phyloP scores from a whole-genome alignment of 345 rosid species.

The Bruguiera sexangula region DNA sequence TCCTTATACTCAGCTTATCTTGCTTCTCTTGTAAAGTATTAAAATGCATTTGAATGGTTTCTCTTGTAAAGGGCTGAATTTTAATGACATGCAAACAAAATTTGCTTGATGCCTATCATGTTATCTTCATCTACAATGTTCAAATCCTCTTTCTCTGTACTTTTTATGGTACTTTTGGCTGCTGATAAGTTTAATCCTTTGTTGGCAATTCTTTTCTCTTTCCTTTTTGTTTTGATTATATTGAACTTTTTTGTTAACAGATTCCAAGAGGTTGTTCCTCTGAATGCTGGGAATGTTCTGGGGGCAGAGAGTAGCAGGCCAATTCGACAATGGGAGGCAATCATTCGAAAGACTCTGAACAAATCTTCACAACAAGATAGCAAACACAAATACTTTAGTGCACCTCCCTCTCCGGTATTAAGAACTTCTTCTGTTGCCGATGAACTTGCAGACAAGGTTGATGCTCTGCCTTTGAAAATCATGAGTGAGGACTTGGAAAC shows the following conservation, averaged over 20 bases:
- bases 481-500: constrained; percentile 32
- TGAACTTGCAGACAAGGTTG: constrained; percentile 52
- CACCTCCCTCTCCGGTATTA: constrained; percentile 85
- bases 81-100: too few species aligned
- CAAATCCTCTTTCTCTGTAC: too few species aligned
- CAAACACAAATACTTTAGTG: constrained; percentile 66
- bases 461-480: constrained; percentile 42
- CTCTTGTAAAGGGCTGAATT: neutral
- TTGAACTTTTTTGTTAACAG: constrained; percentile 30
- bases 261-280: constrained; percentile 94
- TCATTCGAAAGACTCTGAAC: constrained; percentile 86
- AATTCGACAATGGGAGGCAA: constrained; percentile 85
- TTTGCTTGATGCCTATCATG: too few species aligned
- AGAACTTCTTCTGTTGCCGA: constrained; percentile 72
- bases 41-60: neutral
- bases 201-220: neutral
- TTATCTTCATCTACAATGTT: neutral
- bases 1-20: too few species aligned
- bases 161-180: neutral
- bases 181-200: neutral
- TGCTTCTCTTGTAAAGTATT: too few species aligned
- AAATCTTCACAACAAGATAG: constrained; percentile 49
- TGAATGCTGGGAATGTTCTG: constrained; percentile 90
- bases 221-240: neutral
- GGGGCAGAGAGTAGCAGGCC: constrained; percentile 93